Evolutionary conservation across 148 eudicot species (phyloP).

Genomic region (Vaccinium corymbosum): DNA sequence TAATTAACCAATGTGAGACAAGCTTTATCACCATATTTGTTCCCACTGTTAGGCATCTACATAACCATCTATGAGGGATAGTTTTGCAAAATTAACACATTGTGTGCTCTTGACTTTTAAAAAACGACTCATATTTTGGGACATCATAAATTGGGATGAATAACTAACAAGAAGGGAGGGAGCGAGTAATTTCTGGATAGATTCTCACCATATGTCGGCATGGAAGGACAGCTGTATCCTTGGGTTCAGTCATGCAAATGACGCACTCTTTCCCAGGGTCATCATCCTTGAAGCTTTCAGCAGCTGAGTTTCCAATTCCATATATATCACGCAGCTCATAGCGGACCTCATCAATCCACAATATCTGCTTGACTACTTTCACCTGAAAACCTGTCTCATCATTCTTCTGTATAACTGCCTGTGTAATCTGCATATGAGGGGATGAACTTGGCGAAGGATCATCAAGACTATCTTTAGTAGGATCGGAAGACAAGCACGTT

Average conservation of each 20-base stretch:
- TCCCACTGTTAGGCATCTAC: not conserved
- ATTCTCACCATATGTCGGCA: slow-evolving; percentile 85
- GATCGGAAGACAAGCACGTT: slow-evolving; percentile 30
- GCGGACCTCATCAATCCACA: slow-evolving; percentile 62
- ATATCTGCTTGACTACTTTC: slow-evolving; percentile 62
- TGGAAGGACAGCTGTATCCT: slow-evolving; percentile 73
- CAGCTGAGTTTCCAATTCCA: slow-evolving; percentile 58
- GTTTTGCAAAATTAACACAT: not conserved
- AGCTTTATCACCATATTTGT: not conserved
- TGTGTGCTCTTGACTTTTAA: not conserved
- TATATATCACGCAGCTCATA: slow-evolving; percentile 82
- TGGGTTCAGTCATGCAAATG: slow-evolving; percentile 79
- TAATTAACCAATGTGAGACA: no score
- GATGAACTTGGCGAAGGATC: slow-evolving; percentile 26
- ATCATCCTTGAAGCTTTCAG: slow-evolving; percentile 43
- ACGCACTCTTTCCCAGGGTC: slow-evolving; percentile 77
- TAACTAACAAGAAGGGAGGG: not conserved
- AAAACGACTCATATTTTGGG: not conserved
- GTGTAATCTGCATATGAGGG: slow-evolving; percentile 60
- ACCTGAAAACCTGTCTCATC: slow-evolving; percentile 44
- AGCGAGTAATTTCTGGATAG: not conserved
- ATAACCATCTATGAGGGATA: not conserved
- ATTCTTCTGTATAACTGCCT: slow-evolving; percentile 58
- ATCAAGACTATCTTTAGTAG: slow-evolving; percentile 21
- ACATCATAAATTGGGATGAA: not conserved